These are phyloP conservation scores for Staphylotrichum longicolle DNA, from an alignment of 495 filamentous ascomycete species.

Conservation along the genomic window DNA sequence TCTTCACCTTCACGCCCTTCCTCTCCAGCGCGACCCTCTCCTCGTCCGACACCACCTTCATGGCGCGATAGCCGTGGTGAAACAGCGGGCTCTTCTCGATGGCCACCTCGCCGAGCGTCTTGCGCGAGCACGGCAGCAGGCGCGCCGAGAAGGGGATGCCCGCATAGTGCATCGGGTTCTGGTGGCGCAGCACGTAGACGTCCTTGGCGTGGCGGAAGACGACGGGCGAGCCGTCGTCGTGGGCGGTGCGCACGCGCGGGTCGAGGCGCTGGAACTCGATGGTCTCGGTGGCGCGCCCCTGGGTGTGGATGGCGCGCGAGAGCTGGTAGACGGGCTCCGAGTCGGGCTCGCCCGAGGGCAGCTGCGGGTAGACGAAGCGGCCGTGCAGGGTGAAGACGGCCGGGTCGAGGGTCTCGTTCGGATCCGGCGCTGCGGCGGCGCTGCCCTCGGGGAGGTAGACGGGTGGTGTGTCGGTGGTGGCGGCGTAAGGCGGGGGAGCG, in stretches of 20 bases:
- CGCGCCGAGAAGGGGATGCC: conserved; percentile 22
- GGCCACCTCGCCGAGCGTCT: conserved; percentile 26
- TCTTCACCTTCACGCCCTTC: conserved; percentile 4
- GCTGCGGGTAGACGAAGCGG: conserved; percentile 27
- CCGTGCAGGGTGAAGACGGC: conserved; percentile 28
- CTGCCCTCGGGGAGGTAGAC: not conserved
- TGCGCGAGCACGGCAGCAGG: conserved; percentile 23
- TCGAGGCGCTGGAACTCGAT: conserved; percentile 36
- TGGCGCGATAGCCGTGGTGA: conserved; percentile 27
- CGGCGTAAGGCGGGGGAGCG: not conserved
- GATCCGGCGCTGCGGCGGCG: not conserved
- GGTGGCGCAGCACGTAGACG: conserved; percentile 32
- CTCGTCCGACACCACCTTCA: conserved; percentile 22
- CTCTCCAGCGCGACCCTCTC: conserved; percentile 3
- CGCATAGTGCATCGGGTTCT: conserved; percentile 13
- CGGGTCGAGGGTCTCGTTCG: conserved; percentile 34
- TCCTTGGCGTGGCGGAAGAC: conserved; percentile 23
- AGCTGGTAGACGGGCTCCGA: conserved; percentile 33
- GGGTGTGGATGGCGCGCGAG: conserved; percentile 30
- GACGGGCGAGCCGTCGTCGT: conserved; percentile 24
- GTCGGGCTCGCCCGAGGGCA: conserved; percentile 18
- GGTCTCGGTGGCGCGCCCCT: conserved; percentile 12
- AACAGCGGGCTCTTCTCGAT: conserved; percentile 29
- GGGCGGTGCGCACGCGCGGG: conserved; percentile 25
- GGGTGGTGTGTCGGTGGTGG: not conserved